phyloP scores from a whole-genome alignment of 345 rosid genomes.

The Erodium maritimum region DNA sequence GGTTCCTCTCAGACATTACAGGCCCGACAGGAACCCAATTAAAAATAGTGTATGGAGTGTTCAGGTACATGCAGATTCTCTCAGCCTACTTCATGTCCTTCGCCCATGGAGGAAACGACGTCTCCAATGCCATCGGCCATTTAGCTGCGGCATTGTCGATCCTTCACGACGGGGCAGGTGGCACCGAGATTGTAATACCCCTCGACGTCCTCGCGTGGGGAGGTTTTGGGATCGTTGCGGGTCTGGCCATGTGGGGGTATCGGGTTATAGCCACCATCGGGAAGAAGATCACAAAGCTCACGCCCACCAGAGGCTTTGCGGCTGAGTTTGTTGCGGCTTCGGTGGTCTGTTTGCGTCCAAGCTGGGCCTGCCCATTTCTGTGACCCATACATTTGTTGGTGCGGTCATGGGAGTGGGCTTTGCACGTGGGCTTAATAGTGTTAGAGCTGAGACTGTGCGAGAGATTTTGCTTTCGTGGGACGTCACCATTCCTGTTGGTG shows the following conservation, averaged over 20 bases:
- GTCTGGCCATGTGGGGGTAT: slow-evolving; percentile 81
- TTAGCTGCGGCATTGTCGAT: slow-evolving; percentile 82
- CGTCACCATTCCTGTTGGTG: slow-evolving; percentile 90
- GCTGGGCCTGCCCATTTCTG: slow-evolving; percentile 78
- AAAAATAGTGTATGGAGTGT: slow-evolving; percentile 65
- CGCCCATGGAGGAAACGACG: slow-evolving; percentile 93
- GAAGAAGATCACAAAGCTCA: slow-evolving; percentile 88
- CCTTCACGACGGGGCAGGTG: slow-evolving; percentile 59
- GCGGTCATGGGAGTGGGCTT: slow-evolving; percentile 99
- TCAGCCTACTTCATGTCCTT: slow-evolving; percentile 97
- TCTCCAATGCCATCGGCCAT: slow-evolving; percentile 93
- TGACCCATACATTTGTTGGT: slow-evolving; percentile 87
- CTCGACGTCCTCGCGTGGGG: slow-evolving; percentile 93
- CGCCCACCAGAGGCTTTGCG: slow-evolving; percentile 93
- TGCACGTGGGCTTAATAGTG: slow-evolving; percentile 83
- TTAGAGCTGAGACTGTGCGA: slow-evolving; percentile 77
- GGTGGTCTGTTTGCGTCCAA: slow-evolving; percentile 81
- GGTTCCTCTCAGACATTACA: slow-evolving; percentile 78
- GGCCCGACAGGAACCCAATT: slow-evolving; percentile 84
- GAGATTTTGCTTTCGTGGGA: slow-evolving; percentile 89
- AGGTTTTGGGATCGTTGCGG: slow-evolving; percentile 91
- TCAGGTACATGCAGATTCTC: slow-evolving; percentile 92
- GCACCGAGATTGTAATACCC: slow-evolving; percentile 59
- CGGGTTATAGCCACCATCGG: slow-evolving; percentile 94
- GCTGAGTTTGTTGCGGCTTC: slow-evolving; percentile 96